Percentiles rank a stretch among this genome's conserved stretches.
These are phyloP conservation scores for Coemansia sp. DNA, from an alignment of 192 early-diverging fungal species.

Conservation along the genomic window DNA sequence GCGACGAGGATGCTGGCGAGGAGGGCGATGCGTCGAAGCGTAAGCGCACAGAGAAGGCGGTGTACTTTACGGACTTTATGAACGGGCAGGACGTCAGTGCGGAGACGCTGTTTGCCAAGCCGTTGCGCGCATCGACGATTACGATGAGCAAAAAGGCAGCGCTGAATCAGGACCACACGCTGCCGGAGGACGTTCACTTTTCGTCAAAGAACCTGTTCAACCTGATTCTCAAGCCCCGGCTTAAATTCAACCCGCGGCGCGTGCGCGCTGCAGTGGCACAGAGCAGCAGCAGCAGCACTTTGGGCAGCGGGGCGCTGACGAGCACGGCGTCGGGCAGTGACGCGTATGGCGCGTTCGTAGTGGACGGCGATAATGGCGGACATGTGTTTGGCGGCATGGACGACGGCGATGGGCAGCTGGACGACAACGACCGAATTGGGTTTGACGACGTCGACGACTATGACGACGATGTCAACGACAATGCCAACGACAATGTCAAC, in stretches of 20 bases:
- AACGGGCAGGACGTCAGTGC: conserved; percentile 63
- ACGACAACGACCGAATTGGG: conserved; percentile 23
- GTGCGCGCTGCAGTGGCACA: conserved; percentile 2
- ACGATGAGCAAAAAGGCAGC: conserved; percentile 61
- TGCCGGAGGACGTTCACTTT: conserved; percentile 87
- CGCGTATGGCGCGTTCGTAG: conserved; percentile 44
- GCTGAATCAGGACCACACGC: conserved; percentile 62
- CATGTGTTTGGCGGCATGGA: conserved; percentile 28
- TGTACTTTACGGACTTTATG: conserved; percentile 65
- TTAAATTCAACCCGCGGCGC: conserved; percentile 54
- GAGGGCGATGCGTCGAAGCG: conserved; percentile 43
- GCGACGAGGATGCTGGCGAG: conserved; percentile 27
- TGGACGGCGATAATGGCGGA: conserved; percentile 39
- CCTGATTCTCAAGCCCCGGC: conserved; percentile 58
- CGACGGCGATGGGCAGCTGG: conserved; percentile 11
- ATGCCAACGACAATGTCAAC: conserved; percentile 1
- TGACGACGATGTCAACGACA: conserved; percentile 26
- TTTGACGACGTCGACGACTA: conserved; percentile 49
- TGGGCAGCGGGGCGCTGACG: neutral
- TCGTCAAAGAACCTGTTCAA: conserved; percentile 66
- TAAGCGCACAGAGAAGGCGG: conserved; percentile 57
- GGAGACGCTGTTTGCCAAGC: conserved; percentile 71
- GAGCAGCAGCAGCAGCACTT: neutral
- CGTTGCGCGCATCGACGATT: conserved; percentile 51
- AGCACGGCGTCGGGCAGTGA: conserved; percentile 11